phyloP scores from a whole-genome alignment of 768 basidiomycete species.

The Rhodotorula paludigena region DNA sequence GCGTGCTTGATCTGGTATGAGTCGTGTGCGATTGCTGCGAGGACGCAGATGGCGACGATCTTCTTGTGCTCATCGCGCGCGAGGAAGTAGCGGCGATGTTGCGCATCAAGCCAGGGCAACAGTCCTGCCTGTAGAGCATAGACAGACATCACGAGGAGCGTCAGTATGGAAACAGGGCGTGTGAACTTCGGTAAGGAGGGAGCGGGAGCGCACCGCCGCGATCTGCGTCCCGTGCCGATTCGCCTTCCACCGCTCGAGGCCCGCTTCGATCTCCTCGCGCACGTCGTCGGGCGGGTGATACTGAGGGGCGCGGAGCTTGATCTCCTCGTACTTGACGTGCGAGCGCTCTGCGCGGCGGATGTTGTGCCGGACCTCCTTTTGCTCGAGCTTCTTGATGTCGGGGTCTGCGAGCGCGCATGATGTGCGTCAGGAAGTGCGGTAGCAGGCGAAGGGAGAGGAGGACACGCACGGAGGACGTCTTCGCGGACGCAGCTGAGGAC shows the following conservation, averaged over 20 bases:
- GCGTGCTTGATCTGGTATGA: constrained; percentile 36
- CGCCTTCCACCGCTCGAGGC: constrained; percentile 25
- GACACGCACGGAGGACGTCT: constrained; percentile 29
- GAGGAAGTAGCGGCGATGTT: constrained; percentile 31
- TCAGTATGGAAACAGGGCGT: no score
- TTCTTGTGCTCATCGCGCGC: constrained; percentile 32
- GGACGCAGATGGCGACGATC: constrained; percentile 34
- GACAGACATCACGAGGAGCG: neutral
- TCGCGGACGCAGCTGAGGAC: constrained; percentile 25
- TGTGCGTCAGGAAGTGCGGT: no score
- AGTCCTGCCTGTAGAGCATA: constrained; percentile 9
- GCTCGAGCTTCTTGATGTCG: constrained; percentile 35
- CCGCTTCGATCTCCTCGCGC: constrained; percentile 44
- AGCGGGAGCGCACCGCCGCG: constrained; percentile 28
- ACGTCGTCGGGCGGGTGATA: constrained; percentile 12
- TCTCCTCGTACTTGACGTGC: constrained; percentile 26
- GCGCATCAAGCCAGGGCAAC: constrained; percentile 29
- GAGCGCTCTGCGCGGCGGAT: constrained; percentile 18
- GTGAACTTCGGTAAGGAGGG: no score
- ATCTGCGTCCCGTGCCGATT: constrained; percentile 32
- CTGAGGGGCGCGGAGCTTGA: constrained; percentile 17
- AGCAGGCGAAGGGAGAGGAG: neutral
- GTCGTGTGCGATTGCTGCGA: constrained; percentile 25
- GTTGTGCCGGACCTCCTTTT: constrained; percentile 33
- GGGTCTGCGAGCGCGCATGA: constrained; percentile 12